Base-by-base conservation (phyloP, 352 stramenopile genomes). In the Sclerospora graminicola region DNA sequence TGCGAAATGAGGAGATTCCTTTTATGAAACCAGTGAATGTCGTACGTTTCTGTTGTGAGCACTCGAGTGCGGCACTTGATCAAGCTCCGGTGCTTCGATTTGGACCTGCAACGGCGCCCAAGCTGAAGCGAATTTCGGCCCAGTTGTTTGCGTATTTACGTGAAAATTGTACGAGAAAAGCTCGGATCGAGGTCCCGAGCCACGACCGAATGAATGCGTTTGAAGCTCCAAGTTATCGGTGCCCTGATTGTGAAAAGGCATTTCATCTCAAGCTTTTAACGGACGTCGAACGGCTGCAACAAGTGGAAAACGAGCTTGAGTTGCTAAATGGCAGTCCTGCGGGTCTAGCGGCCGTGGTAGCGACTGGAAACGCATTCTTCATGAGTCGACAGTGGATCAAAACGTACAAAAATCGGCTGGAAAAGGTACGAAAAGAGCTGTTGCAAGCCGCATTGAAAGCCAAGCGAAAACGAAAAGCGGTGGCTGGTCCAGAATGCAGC, bases 361-460 rank as follows among this genome's bases (percentile, higher is more conserved):
- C 48, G 47, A 14, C 50, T 37, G 36, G 60, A 50, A 52, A 52
- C 9, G 57, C 60, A 2, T 82, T 62, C 19, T 54, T 86, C 21
- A 77, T 89, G 62, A 89, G 76, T 23, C 68, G 73, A 1, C 64
- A 57, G 7, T 89, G 76, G 76, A 77, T 89, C 16, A 57, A 66
- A 32, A 84, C 59, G 45, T 89, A 89, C 54, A 89, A 89, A 53
- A 30, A 31, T 1, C 60, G 85, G 13, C 48, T 89, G 28, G 48
- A 66, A 16, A 53, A 56, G 2, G 33, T 69, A 8, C 73, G 83
- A 41, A 83, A 77, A 36, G 48, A 59, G 23, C 58, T 88, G 8
- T 57, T 47, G 0, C 47, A 58, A 5, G 44, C 39, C 26, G 51
- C 60, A 30, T 63, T 36, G 3, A 62, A 46, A 33, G 41, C 15